phyloP scores from a whole-genome alignment of 495 filamentous ascomycete species.

The Annulohypoxylon stygium region DNA sequence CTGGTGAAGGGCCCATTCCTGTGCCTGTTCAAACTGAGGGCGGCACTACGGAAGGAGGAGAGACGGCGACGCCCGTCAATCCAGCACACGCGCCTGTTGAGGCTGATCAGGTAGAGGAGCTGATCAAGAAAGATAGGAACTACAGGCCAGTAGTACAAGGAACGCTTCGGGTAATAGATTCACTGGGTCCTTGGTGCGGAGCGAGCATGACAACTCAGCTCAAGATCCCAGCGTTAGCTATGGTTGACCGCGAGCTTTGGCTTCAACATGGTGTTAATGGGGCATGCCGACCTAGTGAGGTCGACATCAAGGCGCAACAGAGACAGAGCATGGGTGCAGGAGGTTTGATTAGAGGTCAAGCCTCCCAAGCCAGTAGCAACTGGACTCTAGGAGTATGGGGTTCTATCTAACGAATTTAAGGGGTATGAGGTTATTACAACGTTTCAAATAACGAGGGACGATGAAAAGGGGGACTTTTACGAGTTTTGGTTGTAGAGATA shows the following conservation, averaged over 20 bases:
- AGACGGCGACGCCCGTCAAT: constrained; percentile 40
- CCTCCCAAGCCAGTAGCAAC: constrained; percentile 70
- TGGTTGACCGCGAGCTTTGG: constrained; percentile 89
- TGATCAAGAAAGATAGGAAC: constrained; percentile 65
- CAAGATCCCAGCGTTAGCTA: constrained; percentile 81
- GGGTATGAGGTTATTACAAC: not conserved
- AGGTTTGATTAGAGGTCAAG: constrained; percentile 61
- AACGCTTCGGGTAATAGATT: constrained; percentile 79
- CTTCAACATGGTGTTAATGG: constrained; percentile 80
- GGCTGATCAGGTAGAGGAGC: constrained; percentile 73
- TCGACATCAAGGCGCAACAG: constrained; percentile 65
- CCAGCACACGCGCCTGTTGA: constrained; percentile 64
- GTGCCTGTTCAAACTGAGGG: constrained; percentile 18
- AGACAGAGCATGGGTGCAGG: constrained; percentile 73
- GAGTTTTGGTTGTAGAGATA: constrained; percentile 44
- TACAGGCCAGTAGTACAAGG: constrained; percentile 66
- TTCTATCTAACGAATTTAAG: constrained; percentile 31
- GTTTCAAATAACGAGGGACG: not conserved
- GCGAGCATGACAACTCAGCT: constrained; percentile 84
- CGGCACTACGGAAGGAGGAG: constrained; percentile 38
- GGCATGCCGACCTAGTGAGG: constrained; percentile 73
- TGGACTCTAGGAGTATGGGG: constrained; percentile 90
- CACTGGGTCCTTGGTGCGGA: constrained; percentile 89
- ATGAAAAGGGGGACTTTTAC: not conserved
- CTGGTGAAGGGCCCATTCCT: constrained; percentile 43